These are phyloP conservation scores for Jackrogersella multiformis DNA, from an alignment of 495 filamentous ascomycete genomes.

Conservation along the genomic window DNA sequence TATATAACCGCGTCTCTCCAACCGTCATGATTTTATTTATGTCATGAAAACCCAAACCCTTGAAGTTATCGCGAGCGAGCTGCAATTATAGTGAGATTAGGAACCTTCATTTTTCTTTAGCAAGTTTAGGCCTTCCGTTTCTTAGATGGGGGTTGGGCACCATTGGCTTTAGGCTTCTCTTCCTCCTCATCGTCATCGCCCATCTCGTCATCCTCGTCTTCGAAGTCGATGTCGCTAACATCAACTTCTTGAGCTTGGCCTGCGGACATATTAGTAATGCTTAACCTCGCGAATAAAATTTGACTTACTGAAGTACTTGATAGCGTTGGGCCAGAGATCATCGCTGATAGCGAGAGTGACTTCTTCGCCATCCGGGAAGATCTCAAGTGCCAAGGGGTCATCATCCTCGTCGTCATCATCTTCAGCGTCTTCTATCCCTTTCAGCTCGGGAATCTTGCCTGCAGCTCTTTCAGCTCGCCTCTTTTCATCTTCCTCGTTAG, in stretches of 20 bases:
- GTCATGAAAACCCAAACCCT: neutral
- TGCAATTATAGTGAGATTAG: slow-evolving; percentile 15
- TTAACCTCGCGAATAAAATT: slow-evolving; percentile 1
- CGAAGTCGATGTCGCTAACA: slow-evolving; percentile 67
- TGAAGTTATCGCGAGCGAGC: slow-evolving; percentile 6
- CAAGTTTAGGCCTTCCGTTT: slow-evolving; percentile 38
- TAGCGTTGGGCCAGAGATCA: slow-evolving; percentile 85
- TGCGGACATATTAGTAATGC: slow-evolving; percentile 42
- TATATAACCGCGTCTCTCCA: slow-evolving; percentile 2
- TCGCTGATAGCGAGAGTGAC: slow-evolving; percentile 82
- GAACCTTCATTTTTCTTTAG: slow-evolving; percentile 18
- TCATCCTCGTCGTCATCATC: slow-evolving; percentile 63
- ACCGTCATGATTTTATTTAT: neutral
- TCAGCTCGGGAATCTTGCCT: slow-evolving; percentile 62
- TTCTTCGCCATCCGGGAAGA: slow-evolving; percentile 83
- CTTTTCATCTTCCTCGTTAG: slow-evolving; percentile 66
- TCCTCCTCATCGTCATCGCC: slow-evolving; percentile 38
- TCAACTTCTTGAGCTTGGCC: slow-evolving; percentile 71
- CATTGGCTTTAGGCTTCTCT: slow-evolving; percentile 58
- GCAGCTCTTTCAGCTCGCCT: slow-evolving; percentile 63
- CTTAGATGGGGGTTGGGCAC: slow-evolving; percentile 47
- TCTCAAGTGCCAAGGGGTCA: slow-evolving; percentile 68
- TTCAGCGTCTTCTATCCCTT: slow-evolving; percentile 63
- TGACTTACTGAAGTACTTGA: slow-evolving; percentile 88
- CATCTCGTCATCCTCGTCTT: slow-evolving; percentile 56